These are phyloP conservation scores for Neohortaea acidophila DNA, from an alignment of 495 filamentous ascomycete species.

Conservation along the genomic window DNA sequence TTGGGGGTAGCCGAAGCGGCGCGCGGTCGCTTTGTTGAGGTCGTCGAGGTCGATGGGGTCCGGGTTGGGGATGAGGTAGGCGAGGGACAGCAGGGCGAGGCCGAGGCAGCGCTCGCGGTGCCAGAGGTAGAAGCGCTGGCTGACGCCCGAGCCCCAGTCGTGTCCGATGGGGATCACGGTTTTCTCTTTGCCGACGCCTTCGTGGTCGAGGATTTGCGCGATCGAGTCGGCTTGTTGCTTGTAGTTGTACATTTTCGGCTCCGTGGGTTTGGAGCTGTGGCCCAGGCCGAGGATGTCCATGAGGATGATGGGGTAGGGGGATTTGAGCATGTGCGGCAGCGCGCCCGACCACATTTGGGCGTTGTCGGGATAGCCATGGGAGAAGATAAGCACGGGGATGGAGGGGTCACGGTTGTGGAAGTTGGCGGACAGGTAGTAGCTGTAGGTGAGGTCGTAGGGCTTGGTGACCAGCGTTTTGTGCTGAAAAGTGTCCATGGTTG, in stretches of 20 bases:
- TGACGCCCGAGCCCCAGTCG: slow-evolving; percentile 13
- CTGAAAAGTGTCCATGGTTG: slow-evolving; percentile 6
- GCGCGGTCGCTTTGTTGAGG: slow-evolving; percentile 1
- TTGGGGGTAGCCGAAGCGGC: slow-evolving; percentile 8
- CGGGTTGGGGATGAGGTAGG: slow-evolving; percentile 7
- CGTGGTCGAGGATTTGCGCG: slow-evolving; percentile 8
- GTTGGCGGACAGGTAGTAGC: slow-evolving; percentile 11
- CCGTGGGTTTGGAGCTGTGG: slow-evolving; percentile 9
- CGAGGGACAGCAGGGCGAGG: slow-evolving; percentile 5
- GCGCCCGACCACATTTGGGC: slow-evolving; percentile 5
- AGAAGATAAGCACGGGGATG: slow-evolving; percentile 4
- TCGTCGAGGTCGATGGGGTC: slow-evolving; percentile 7
- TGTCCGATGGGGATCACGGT: slow-evolving; percentile 11
- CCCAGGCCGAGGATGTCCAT: slow-evolving; percentile 14
- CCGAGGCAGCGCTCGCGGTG: slow-evolving; percentile 7
- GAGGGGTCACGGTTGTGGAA: slow-evolving; percentile 1
- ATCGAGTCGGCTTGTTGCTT: slow-evolving; percentile 9
- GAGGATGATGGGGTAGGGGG: slow-evolving; percentile 7
- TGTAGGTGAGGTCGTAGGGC: slow-evolving; percentile 9
- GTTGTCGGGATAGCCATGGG: slow-evolving; percentile 13
- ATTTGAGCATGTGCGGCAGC: neutral
- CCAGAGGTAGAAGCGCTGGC: slow-evolving; percentile 10
- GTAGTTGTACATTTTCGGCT: slow-evolving; percentile 1
- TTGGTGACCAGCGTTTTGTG: slow-evolving; percentile 8
- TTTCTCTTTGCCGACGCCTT: slow-evolving; percentile 3